Evolutionary conservation across 768 basidiomycete species (phyloP).

Genomic region (Boletus sp.): DNA sequence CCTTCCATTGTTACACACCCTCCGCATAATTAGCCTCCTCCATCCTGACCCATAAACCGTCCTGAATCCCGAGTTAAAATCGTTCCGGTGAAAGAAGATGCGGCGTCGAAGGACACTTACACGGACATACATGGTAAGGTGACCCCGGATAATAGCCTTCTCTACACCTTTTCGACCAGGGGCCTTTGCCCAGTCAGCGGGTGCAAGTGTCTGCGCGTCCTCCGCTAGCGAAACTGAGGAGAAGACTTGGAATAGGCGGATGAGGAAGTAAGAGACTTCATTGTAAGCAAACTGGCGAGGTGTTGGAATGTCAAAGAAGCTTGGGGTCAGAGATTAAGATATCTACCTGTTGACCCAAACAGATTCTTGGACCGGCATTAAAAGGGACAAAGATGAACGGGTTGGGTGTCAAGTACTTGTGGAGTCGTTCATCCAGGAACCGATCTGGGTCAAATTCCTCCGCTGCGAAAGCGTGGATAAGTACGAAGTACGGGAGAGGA

Average conservation of each 20-base stretch:
- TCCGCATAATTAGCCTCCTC: conserved; percentile 10
- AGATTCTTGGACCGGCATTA: conserved; percentile 40
- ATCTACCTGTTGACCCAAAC: conserved; percentile 37
- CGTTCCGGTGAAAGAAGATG: too few species aligned
- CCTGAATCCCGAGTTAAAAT: conserved; percentile 4
- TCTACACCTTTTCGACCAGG: conserved; percentile 43
- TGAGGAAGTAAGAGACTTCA: conserved; percentile 61
- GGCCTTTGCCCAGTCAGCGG: conserved; percentile 40
- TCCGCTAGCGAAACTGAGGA: conserved; percentile 42
- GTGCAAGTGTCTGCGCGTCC: conserved; percentile 47
- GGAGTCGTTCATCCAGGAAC: conserved; percentile 59
- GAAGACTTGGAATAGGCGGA: conserved; percentile 57
- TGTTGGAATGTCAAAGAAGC: not conserved
- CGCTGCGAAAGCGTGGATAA: conserved; percentile 34
- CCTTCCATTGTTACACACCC: not conserved
- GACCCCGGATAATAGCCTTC: conserved; percentile 42
- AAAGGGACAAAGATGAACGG: conserved; percentile 50
- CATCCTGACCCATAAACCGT: conserved; percentile 29
- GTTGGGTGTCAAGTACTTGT: conserved; percentile 52
- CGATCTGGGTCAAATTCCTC: conserved; percentile 62
- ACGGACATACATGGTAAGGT: conserved; percentile 54
- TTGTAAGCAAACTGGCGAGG: conserved; percentile 58
- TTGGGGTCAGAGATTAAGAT: not conserved
- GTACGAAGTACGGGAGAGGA: not conserved
- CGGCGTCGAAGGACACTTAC: conserved; percentile 29